Evolutionary conservation across 2,329 filamentous ascomycete genomes (phyloP), one percentile per base, ranked within the genome.

Genomic region (Beauveria brongniartii): DNA sequence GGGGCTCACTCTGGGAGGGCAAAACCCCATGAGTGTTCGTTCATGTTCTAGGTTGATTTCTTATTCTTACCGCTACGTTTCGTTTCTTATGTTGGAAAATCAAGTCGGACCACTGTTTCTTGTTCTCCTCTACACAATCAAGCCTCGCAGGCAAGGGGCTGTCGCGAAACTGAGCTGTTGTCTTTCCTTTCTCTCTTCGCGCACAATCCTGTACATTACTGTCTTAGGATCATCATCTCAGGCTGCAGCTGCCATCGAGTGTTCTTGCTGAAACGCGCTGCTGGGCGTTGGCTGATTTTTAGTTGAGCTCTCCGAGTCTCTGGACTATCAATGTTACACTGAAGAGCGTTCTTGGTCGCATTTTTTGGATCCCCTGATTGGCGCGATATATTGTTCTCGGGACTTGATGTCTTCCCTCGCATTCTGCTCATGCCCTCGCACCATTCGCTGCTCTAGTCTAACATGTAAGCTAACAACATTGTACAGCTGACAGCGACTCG

Each of bases 151-250:
- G 58, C 58, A 55, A 55, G 22, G 51, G 43, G 51, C 48, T 51
- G 58, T 55, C 41, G 58, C 51, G 40, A 61, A 44, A 55, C 30
- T 26, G 58, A 54, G 50, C 34, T 61, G 58, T 43, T 28, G n/a
- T 48, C 43, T 34, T 55, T 55, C 26, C 7, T 41, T 55, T 55
- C 30, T 57, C 34, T 57, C 43, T 34, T 22, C 58, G 43, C 34
- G 66, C 70, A 73, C 73, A 75, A 73, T 77, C 74, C 75, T 82
- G 80, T 82, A 82, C 78, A 82, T 81, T 82, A 82, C 75, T 61
- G 60, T 72, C 74, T 78, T 69, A 72, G 77, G 76, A 76, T 72
- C 73, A 75, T 69, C 69, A 71, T 74, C 47, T 57, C 47, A 43
- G 73, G 67, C 75, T 74, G 76, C 75, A 77, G 78, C 69, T 69